phyloP scores from a whole-genome alignment of 768 basidiomycete genomes.

The Termitomyces eurrhizus region DNA sequence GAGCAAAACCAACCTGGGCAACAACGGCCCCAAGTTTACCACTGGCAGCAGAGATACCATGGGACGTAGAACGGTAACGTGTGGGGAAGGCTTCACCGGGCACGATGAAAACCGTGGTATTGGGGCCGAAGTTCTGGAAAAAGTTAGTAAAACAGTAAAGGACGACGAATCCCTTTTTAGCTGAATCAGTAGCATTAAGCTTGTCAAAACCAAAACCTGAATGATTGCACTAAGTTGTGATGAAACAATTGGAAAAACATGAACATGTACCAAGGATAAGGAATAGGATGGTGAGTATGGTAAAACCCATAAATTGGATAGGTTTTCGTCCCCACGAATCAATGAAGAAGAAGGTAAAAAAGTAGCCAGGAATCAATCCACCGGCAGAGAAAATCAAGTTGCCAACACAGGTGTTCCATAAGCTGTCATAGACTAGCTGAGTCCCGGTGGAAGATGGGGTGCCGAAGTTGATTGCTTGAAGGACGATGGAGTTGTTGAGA shows the following conservation, averaged over 20 bases:
- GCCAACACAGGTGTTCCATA: constrained; percentile 65
- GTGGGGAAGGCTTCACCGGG: constrained; percentile 87
- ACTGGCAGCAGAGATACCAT: constrained; percentile 79
- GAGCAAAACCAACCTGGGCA: constrained; percentile 73
- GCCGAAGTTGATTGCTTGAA: constrained; percentile 73
- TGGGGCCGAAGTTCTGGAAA: constrained; percentile 88
- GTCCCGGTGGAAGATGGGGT: constrained; percentile 29
- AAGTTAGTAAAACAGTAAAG: constrained; percentile 85
- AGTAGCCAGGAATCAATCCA: constrained; percentile 83
- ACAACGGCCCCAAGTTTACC: constrained; percentile 85
- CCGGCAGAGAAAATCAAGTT: constrained; percentile 74
- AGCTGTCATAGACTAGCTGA: constrained; percentile 46
- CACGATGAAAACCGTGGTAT: constrained; percentile 75
- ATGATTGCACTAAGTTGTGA: not conserved
- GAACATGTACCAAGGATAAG: constrained; percentile 56
- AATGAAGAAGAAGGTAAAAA: constrained; percentile 55
- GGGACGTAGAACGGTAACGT: constrained; percentile 80
- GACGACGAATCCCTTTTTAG: constrained; percentile 65
- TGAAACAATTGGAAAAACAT: not conserved
- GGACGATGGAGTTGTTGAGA: constrained; percentile 75
- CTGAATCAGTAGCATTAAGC: constrained; percentile 37
- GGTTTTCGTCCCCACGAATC: constrained; percentile 81
- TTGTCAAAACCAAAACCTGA: constrained; percentile 65
- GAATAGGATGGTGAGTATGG: constrained; percentile 60
- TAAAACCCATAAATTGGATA: constrained; percentile 79